These are phyloP conservation scores for Volutella citrinella DNA, from an alignment of 2,329 filamentous ascomycete species.

Conservation along the genomic window DNA sequence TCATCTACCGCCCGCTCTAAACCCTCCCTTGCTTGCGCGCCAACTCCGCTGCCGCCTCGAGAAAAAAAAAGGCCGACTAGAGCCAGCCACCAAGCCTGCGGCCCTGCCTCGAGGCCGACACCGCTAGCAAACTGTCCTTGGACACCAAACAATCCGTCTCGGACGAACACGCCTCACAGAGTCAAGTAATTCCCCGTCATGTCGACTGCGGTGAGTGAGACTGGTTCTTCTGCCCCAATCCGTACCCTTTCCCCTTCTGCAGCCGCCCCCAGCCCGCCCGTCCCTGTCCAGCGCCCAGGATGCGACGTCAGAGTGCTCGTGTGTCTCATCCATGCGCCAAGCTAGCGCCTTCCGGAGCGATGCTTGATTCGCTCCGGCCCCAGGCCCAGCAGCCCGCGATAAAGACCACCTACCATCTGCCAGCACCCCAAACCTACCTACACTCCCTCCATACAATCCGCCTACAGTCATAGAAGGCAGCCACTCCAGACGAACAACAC, in stretches of 20 bases:
- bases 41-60: background rate
- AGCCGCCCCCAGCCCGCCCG: too few relatives aligned
- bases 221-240: too few relatives aligned
- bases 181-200: too few relatives aligned
- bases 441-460: conserved; percentile 14
- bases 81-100: too few relatives aligned
- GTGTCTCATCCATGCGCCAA: conserved; percentile 36
- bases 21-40: background rate
- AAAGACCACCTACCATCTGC: too few relatives aligned
- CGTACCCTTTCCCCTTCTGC: conserved; percentile 6
- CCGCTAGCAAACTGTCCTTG: conserved; percentile 14
- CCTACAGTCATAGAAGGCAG: conserved; percentile 12
- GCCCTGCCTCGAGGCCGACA: conserved; percentile 10
- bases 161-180: conserved; percentile 1
- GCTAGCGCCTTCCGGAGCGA: conserved; percentile 25
- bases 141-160: conserved; percentile 4
- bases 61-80: background rate
- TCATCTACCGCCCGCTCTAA: conserved; percentile 1
- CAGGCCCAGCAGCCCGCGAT: conserved; percentile 20
- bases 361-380: conserved; percentile 27
- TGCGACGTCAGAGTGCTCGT: conserved; percentile 35
- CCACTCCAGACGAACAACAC: too few relatives aligned
- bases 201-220: conserved; percentile 14
- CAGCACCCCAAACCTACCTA: conserved; percentile 8
- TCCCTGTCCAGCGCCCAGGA: conserved; percentile 15